These are phyloP conservation scores for Suillus clintonianus DNA, from an alignment of 768 basidiomycete genomes.

Conservation along the genomic window DNA sequence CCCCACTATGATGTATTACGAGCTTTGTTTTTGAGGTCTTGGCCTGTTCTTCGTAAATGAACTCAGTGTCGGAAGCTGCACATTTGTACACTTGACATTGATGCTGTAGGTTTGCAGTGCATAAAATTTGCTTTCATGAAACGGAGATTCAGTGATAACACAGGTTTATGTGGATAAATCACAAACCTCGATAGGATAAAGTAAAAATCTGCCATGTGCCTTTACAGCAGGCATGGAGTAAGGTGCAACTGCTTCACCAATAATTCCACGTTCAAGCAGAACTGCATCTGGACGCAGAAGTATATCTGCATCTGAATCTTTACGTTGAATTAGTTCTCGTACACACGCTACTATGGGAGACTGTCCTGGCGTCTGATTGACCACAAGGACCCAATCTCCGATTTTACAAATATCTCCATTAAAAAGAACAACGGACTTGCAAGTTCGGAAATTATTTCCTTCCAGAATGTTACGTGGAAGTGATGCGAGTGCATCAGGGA, in stretches of 20 bases:
- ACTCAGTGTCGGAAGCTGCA: not conserved
- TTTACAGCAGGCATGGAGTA: not conserved
- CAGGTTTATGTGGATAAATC: not conserved
- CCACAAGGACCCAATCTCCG: not conserved
- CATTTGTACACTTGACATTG: slow-evolving; percentile 18
- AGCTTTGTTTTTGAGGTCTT: not conserved
- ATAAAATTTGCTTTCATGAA: slow-evolving; percentile 13
- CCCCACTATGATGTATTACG: not conserved
- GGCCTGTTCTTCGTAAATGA: slow-evolving; percentile 15
- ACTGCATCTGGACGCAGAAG: not conserved
- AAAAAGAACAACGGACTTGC: not conserved
- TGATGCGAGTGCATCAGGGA: not conserved
- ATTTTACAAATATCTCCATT: slow-evolving; percentile 6
- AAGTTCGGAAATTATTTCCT: not conserved
- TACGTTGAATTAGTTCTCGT: not conserved
- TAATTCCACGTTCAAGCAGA: not conserved
- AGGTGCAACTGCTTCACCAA: not conserved
- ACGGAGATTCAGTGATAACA: too few relatives aligned
- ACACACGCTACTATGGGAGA: not conserved
- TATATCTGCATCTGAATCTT: not conserved
- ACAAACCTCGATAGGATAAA: not conserved
- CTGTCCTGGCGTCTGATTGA: not conserved
- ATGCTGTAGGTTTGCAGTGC: slow-evolving; percentile 22
- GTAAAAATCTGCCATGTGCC: not conserved
- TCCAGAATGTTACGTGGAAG: not conserved